Evolutionary conservation across 805 yeast species (phyloP), one percentile per base, ranked within the genome.

Genomic region (Ogataea allantospora): DNA sequence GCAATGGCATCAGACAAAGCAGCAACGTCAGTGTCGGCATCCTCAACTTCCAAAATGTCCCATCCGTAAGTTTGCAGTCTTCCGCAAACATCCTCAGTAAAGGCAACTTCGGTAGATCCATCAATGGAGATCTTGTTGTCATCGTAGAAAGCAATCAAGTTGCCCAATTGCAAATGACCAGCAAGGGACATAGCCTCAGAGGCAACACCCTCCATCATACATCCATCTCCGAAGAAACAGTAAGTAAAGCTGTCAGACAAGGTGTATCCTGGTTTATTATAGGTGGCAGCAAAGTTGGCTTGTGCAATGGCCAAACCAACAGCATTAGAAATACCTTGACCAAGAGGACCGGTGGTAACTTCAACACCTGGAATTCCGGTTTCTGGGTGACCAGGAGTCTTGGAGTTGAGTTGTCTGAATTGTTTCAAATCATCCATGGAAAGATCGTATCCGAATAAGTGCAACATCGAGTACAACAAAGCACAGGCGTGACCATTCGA

Each of bases 311-410:
- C 98, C 52, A 91, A 63, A 72, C 99, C 99, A 56, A 91, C 95
- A 39, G 97, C 97, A 65, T 88, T 89, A 56, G 83, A 75, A 56
- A 91, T 77, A 82, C 99, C 99, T 72, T 91, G 99, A 65, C 99
- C 99, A 58, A 91, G 78, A 42, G 99, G 98, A 66, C 99, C 99
- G 46, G 98, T 91, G 65, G 98, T 88, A 58, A 89, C 95, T 66
- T 91, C 99, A 44, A 88, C 79, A 64, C 98, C 98, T 36, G 93
- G 88, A 44, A 84, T 75, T 60, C 85, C 95, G 46, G 70, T 13
- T 73, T 91, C 99, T 40, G 99, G 99, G 71, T 91, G 99, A 54
- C 99, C 99, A 34, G 99, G 98, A 45, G 95, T 83, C 70, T 80
- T 83, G 49, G 98, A 88, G 61, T 76, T 74, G 58, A 89, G 67